Evolutionary conservation across 345 rosid species (phyloP).

Genomic region (Firmiana major): DNA sequence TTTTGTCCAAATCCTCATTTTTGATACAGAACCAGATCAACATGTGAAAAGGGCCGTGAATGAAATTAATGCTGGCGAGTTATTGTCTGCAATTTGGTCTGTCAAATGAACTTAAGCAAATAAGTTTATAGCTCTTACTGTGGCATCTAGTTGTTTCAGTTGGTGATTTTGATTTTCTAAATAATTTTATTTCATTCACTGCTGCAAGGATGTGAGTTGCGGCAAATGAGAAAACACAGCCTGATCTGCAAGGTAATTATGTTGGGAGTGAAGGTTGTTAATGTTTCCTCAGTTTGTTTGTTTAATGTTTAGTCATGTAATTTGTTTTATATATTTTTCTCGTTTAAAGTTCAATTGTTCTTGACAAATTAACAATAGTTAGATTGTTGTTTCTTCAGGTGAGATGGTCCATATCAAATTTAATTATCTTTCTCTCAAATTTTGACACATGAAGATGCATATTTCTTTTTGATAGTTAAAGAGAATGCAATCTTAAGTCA

Average conservation of each 20-base stretch:
- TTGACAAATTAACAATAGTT: no score
- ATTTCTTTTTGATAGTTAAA: not conserved
- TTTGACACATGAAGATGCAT: not conserved
- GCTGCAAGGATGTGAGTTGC: conserved; percentile 56
- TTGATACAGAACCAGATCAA: conserved; percentile 70
- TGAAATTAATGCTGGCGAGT: conserved; percentile 62
- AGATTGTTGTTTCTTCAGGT: conserved; percentile 80
- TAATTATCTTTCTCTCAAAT: not conserved
- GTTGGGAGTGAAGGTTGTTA: no score
- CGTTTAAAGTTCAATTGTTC: no score
- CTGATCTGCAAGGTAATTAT: no score
- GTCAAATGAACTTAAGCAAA: no score
- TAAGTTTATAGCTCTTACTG: no score
- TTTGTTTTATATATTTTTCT: no score
- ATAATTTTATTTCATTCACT: not conserved
- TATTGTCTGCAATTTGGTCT: no score
- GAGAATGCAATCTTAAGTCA: not conserved
- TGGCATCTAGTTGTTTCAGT: not conserved
- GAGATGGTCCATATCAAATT: conserved; percentile 3
- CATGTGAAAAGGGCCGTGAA: conserved; percentile 74
- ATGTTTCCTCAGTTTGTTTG: no score
- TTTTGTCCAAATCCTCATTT: conserved; percentile 73
- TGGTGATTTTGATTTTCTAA: not conserved
- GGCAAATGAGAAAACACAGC: conserved; percentile 49
- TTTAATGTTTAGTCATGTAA: no score